These are phyloP conservation scores for Trametes gibbosa DNA, from an alignment of 768 basidiomycete species.

Conservation along the genomic window DNA sequence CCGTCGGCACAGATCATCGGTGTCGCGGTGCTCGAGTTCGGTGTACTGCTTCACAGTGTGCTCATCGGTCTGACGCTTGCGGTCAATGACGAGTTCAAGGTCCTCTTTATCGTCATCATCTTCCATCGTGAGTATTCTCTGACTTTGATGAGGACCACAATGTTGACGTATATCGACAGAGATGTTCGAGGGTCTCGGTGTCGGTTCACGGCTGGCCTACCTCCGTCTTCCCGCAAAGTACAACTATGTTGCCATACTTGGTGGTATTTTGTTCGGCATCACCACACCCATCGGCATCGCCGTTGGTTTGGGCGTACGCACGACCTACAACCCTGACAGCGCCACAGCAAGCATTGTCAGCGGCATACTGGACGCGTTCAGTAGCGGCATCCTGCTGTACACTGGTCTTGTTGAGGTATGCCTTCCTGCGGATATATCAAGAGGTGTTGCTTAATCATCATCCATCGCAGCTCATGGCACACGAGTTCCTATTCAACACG, in stretches of 20 bases:
- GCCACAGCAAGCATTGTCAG: constrained; percentile 77
- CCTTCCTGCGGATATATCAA: no score
- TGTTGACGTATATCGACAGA: constrained; percentile 44
- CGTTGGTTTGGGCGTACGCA: constrained; percentile 70
- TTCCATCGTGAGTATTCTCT: constrained; percentile 73
- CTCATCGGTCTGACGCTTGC: constrained; percentile 90
- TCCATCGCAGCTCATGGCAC: constrained; percentile 74
- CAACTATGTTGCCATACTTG: constrained; percentile 54
- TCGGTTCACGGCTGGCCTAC: constrained; percentile 86
- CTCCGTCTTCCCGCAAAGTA: constrained; percentile 59
- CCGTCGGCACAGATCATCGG: constrained; percentile 75
- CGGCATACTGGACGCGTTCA: constrained; percentile 81
- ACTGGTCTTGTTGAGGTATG: constrained; percentile 86
- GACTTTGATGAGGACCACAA: not conserved
- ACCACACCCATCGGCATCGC: constrained; percentile 87
- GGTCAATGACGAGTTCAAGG: constrained; percentile 76
- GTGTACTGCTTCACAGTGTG: constrained; percentile 83
- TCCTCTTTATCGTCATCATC: constrained; percentile 85
- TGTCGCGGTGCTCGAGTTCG: constrained; percentile 91
- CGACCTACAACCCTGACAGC: constrained; percentile 79
- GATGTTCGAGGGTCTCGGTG: constrained; percentile 91
- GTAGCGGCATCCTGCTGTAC: constrained; percentile 85
- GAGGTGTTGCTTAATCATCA: no score
- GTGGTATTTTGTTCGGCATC: constrained; percentile 65
- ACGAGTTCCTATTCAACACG: constrained; percentile 91